A percentile compares a stretch with the other conserved stretches of the same genome.
Conservation (phyloP, 208 protist species). For the Novymonas esmeraldas region DNA sequence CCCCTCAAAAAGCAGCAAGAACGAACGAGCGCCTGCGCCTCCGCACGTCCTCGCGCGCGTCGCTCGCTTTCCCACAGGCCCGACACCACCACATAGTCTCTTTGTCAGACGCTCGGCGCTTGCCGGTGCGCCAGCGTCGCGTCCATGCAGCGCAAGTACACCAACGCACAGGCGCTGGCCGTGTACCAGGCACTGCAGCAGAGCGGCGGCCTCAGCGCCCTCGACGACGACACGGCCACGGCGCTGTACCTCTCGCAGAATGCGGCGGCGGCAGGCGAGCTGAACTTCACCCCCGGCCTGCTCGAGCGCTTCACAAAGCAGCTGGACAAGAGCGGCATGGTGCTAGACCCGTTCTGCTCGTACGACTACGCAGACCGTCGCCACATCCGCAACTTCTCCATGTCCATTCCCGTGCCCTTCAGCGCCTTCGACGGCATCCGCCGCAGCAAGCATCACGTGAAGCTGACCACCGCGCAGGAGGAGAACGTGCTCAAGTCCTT, state of each 20-base stretch:
- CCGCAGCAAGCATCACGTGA: slow-evolving; percentile 48
- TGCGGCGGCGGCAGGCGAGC: slow-evolving; percentile 14
- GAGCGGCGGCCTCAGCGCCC: slow-evolving; percentile 18
- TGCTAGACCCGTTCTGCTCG: slow-evolving; percentile 29
- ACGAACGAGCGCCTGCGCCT: too few relatives aligned
- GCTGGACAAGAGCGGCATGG: slow-evolving; percentile 31
- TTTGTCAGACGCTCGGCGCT: too few relatives aligned
- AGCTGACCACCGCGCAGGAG: slow-evolving; percentile 56
- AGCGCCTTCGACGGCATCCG: slow-evolving; percentile 74
- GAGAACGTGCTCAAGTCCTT: slow-evolving; percentile 69
- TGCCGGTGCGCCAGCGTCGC: not conserved
- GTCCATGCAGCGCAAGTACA: slow-evolving; percentile 33
- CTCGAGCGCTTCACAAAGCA: slow-evolving; percentile 28
- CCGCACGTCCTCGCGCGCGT: too few relatives aligned
- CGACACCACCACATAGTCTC: not conserved
- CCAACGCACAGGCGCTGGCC: slow-evolving; percentile 33
- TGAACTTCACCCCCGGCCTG: slow-evolving; percentile 25
- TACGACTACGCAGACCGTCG: slow-evolving; percentile 45
- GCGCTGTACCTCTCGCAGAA: slow-evolving; percentile 32
- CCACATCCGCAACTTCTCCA: slow-evolving; percentile 77
- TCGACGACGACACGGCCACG: slow-evolving; percentile 32
- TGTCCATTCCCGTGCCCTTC: slow-evolving; percentile 75
- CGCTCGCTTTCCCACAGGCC: too few relatives aligned
- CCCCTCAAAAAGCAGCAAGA: too few relatives aligned
- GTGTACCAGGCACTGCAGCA: slow-evolving; percentile 35